phyloP scores from a whole-genome alignment of 2,329 filamentous ascomycete genomes.

The Akanthomyces uredinophilus region DNA sequence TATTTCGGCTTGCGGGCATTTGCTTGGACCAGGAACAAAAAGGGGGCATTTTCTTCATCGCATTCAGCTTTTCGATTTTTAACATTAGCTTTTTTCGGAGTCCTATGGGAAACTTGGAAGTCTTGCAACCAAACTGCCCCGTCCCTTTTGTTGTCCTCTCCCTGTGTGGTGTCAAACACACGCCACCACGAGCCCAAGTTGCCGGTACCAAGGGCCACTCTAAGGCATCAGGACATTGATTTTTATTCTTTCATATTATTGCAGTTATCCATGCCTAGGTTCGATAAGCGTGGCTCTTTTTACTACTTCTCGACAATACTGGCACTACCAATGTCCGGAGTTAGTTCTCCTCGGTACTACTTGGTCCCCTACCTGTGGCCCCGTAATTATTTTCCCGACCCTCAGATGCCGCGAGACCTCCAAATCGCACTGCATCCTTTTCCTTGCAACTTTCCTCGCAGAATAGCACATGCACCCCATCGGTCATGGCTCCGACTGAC shows the following conservation, averaged over 20 bases:
- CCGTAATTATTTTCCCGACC: constrained; percentile 11
- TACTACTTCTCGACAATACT: not conserved
- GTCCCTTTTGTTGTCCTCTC: too few species aligned
- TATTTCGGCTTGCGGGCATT: too few species aligned
- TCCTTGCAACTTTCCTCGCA: not conserved
- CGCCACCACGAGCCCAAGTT: not conserved
- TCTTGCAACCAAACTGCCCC: not conserved
- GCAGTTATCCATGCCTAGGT: too few species aligned
- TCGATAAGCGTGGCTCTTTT: not conserved
- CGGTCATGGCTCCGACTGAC: constrained; percentile 27
- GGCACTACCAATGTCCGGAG: not conserved
- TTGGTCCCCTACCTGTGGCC: not conserved
- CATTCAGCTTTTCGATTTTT: too few species aligned
- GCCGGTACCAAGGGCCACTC: too few species aligned
- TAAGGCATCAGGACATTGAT: fast-evolving
- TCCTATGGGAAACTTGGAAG: too few species aligned
- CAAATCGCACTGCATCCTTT: not conserved
- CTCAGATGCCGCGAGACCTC: not conserved
- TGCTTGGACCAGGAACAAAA: too few species aligned
- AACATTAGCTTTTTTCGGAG: too few species aligned
- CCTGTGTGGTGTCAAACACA: not conserved
- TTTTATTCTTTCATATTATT: not conserved
- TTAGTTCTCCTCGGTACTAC: not conserved
- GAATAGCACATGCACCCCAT: not conserved
- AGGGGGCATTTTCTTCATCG: too few species aligned